Evolutionary conservation across 805 yeast genomes (phyloP).

Genomic region (Candida cerambycidarum): DNA sequence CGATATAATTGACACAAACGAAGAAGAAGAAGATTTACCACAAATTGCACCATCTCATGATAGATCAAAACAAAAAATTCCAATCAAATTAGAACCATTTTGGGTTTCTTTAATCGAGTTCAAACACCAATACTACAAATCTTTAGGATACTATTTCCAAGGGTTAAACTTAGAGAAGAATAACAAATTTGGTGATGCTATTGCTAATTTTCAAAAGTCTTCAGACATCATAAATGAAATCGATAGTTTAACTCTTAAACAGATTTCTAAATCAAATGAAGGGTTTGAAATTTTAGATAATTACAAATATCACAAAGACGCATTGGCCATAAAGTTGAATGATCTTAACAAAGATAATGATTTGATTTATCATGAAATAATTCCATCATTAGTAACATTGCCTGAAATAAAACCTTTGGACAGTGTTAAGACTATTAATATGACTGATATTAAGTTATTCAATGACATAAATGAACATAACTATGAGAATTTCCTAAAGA

Average conservation of each 20-base stretch:
- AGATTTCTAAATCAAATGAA: conserved; percentile 24
- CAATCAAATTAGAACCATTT: conserved; percentile 31
- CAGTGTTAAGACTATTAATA: conserved; percentile 60
- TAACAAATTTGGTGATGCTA: conserved; percentile 71
- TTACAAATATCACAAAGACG: conserved; percentile 42
- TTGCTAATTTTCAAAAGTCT: conserved; percentile 62
- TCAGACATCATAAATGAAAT: conserved; percentile 37
- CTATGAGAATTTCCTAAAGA: conserved; percentile 61
- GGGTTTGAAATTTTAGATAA: conserved; percentile 41
- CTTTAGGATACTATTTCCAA: conserved; percentile 61
- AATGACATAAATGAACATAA: conserved; percentile 38
- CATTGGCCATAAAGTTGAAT: conserved; percentile 33
- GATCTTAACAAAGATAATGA: conserved; percentile 81
- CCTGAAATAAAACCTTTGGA: conserved; percentile 69
- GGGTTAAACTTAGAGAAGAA: conserved; percentile 53
- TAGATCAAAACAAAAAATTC: conserved; percentile 18
- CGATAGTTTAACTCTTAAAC: conserved; percentile 26
- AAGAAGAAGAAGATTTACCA: conserved; percentile 27
- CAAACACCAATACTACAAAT: conserved; percentile 55
- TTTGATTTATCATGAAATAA: conserved; percentile 75
- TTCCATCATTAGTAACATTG: conserved; percentile 62
- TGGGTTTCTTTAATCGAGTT: conserved; percentile 56
- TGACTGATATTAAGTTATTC: conserved; percentile 47
- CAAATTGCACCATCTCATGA: conserved; percentile 17
- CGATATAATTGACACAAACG: conserved; percentile 25